phyloP scores from a whole-genome alignment of 768 basidiomycete genomes.

The Hortiboletus flavorubellus region DNA sequence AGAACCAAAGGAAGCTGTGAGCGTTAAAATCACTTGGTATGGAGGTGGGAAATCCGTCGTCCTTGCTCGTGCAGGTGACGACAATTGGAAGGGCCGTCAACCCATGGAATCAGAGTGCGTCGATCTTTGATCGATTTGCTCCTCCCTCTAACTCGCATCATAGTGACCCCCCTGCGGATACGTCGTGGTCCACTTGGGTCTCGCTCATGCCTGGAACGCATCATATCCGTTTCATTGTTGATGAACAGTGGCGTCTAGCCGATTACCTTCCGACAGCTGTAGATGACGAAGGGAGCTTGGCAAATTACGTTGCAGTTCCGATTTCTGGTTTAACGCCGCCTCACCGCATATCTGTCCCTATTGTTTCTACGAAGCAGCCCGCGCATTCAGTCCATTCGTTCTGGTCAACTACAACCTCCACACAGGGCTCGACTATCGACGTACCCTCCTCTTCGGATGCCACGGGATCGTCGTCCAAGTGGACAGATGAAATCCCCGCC shows the following conservation, averaged over 20 bases:
- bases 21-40: constrained; percentile 60
- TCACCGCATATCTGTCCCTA: constrained; percentile 34
- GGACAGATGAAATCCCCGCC: constrained; percentile 79
- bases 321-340: constrained; percentile 34
- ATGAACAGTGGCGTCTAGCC: constrained; percentile 79
- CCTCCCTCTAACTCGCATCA: constrained; percentile 15
- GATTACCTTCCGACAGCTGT: constrained; percentile 84
- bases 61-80: constrained; percentile 71
- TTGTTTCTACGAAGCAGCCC: constrained; percentile 27
- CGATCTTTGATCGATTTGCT: constrained; percentile 4
- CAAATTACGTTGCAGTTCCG: constrained; percentile 79
- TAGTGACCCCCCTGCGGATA: constrained; percentile 33
- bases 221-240: constrained; percentile 92
- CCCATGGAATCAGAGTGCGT: constrained; percentile 64
- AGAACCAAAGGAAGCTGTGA: constrained; percentile 31
- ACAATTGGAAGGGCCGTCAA: constrained; percentile 70
- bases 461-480: constrained; percentile 39
- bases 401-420: constrained; percentile 40
- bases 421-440: constrained; percentile 30
- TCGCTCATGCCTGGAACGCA: constrained; percentile 85
- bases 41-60: constrained; percentile 61
- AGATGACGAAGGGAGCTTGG: constrained; percentile 89
- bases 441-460: constrained; percentile 24
- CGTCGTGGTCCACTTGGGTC: constrained; percentile 39
- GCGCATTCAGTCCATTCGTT: constrained; percentile 37